A percentile compares a stretch with the other conserved stretches of the same genome.
Evolutionary conservation across 2,329 filamentous ascomycete genomes (phyloP).

Genomic region (Coleophoma eucalyptorum): DNA sequence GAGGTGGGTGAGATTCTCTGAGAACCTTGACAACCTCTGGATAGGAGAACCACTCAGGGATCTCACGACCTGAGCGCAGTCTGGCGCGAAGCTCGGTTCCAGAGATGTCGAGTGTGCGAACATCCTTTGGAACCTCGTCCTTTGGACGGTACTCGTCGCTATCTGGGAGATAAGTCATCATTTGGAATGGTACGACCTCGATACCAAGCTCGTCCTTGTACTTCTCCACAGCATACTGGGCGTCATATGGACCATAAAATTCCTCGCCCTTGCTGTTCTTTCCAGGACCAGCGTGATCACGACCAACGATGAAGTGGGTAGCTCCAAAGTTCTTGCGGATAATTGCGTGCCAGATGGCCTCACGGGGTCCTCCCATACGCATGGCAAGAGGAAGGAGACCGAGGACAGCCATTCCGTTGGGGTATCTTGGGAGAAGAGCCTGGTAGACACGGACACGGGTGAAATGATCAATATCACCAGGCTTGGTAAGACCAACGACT

Average conservation of each 20-base stretch:
- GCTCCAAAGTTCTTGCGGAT: slow-evolving; percentile 99
- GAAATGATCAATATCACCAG: slow-evolving; percentile 99
- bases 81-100: slow-evolving; percentile 89
- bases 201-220: slow-evolving; percentile 96
- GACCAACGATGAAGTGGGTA: slow-evolving; percentile 98
- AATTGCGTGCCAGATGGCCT: slow-evolving; percentile 99
- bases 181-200: slow-evolving; percentile 98
- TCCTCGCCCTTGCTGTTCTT: slow-evolving; percentile 97
- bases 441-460: slow-evolving; percentile 98
- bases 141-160: slow-evolving; percentile 93
- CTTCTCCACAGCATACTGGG: slow-evolving; percentile 93
- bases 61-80: slow-evolving; percentile 86
- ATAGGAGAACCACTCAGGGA: slow-evolving; percentile 99
- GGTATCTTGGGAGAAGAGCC: slow-evolving; percentile 91
- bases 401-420: slow-evolving; percentile 97
- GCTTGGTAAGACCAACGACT: slow-evolving; percentile 97
- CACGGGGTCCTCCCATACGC: slow-evolving; percentile 97
- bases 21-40: slow-evolving; percentile 96
- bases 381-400: slow-evolving; percentile 94
- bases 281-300: slow-evolving; percentile 95
- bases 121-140: slow-evolving; percentile 80
- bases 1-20: slow-evolving; percentile 91
- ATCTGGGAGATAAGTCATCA: slow-evolving; percentile 98
- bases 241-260: slow-evolving; percentile 98
- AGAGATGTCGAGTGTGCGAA: slow-evolving; percentile 84